Evolutionary conservation across 2,329 filamentous ascomycete species (phyloP).

Genomic region (Claviceps pazoutovae): DNA sequence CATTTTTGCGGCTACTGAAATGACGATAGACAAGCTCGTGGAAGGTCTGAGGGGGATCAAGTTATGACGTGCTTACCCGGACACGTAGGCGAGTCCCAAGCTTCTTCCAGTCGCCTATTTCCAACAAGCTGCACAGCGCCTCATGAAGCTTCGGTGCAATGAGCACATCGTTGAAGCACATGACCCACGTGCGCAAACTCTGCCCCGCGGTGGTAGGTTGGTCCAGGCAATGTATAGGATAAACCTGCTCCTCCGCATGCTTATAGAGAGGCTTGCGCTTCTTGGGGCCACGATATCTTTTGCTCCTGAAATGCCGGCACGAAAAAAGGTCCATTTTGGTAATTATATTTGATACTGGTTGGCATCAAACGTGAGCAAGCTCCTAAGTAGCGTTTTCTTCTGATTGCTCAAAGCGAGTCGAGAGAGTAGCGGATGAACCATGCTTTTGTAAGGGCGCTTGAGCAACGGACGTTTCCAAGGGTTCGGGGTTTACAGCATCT

Average conservation of each 20-base stretch:
- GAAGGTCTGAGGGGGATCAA: not conserved
- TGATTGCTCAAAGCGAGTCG: not conserved
- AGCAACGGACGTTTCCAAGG: not conserved
- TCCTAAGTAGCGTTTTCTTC: not conserved
- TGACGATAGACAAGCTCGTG: not conserved
- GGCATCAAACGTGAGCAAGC: not conserved
- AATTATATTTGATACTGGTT: not conserved
- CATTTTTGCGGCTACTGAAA: not conserved
- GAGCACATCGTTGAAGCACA: slow-evolving; percentile 8
- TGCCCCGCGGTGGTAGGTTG: not conserved
- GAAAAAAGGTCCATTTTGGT: slow-evolving; percentile 1
- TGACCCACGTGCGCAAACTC: slow-evolving; percentile 5
- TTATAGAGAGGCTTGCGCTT: not conserved
- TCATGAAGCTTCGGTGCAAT: slow-evolving; percentile 1
- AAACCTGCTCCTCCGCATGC: slow-evolving; percentile 1
- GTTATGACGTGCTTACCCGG: not conserved
- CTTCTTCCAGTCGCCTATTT: slow-evolving; percentile 7
- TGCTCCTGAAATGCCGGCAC: not conserved
- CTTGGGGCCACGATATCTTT: not conserved
- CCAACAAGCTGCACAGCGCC: slow-evolving; percentile 3
- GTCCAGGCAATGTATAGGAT: slow-evolving; percentile 4
- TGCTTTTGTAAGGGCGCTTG: not conserved
- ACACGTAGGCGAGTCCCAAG: slow-evolving; percentile 4
- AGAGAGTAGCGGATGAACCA: not conserved
- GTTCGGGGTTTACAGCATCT: not conserved